These are phyloP conservation scores for Acacia melanoxylon DNA, from an alignment of 306 rosid genomes.

Conservation along the genomic window DNA sequence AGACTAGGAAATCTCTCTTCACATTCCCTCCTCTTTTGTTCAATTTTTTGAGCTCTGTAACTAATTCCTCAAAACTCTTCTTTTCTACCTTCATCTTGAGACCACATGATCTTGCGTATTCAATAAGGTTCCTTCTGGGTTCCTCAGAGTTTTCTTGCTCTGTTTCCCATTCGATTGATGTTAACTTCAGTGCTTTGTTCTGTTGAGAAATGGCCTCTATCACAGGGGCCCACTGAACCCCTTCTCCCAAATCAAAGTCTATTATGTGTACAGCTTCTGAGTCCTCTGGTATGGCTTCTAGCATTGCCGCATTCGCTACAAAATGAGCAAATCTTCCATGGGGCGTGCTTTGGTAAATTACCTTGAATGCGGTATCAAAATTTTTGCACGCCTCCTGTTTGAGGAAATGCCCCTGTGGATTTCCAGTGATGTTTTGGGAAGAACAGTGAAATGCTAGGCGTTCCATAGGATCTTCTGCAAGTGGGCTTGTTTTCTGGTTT, in stretches of 20 bases:
- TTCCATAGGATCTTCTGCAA: conserved; percentile 37
- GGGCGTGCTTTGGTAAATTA: conserved; percentile 41
- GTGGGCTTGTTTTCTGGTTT: conserved; percentile 44
- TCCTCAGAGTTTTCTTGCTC: conserved; percentile 39
- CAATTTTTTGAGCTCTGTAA: conserved; percentile 35
- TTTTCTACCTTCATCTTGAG: conserved; percentile 41
- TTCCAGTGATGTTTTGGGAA: conserved; percentile 16
- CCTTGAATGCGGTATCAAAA: conserved; percentile 34
- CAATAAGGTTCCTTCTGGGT: conserved; percentile 33
- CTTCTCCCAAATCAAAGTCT: conserved; percentile 53
- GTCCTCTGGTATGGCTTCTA: conserved; percentile 49
- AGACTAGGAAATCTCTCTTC: conserved; percentile 40
- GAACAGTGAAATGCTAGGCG: conserved; percentile 46
- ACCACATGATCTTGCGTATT: conserved; percentile 35
- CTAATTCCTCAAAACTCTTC: conserved; percentile 37
- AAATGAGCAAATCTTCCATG: conserved; percentile 47
- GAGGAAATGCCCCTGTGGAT: conserved; percentile 26
- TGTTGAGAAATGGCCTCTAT: conserved; percentile 37
- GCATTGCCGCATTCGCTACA: conserved; percentile 47
- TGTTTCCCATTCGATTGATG: conserved; percentile 36
- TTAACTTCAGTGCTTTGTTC: conserved; percentile 39
- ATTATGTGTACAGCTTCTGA: conserved; percentile 47
- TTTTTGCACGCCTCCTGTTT: conserved; percentile 47
- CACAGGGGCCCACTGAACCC: conserved; percentile 46
- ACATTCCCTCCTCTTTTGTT: conserved; percentile 39